phyloP scores from a whole-genome alignment of 2,329 filamentous ascomycete genomes.

The Ophiocordyceps australis region DNA sequence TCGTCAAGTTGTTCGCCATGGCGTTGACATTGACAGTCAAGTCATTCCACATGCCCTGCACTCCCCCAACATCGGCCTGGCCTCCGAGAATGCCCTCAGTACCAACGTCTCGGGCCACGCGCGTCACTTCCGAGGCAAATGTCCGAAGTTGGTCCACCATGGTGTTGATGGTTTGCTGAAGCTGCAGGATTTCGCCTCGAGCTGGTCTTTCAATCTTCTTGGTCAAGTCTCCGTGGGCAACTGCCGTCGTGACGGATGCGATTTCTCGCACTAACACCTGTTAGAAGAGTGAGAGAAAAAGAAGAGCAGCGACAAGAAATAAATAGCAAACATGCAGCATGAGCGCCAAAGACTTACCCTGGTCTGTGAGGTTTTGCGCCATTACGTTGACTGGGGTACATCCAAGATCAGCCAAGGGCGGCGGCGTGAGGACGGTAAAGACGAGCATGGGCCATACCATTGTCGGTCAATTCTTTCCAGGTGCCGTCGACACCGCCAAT shows the following conservation, averaged over 20 bases:
- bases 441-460: conserved; percentile 37
- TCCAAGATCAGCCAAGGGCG: conserved; percentile 5
- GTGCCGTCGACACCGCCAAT: conserved; percentile 91
- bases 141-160: conserved; percentile 77
- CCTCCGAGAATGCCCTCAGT: conserved; percentile 71
- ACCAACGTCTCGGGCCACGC: conserved; percentile 68
- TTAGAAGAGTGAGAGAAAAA: too few relatives aligned
- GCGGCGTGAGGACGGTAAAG: not conserved
- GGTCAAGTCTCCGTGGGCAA: conserved; percentile 66
- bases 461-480: conserved; percentile 92
- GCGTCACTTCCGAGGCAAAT: conserved; percentile 69
- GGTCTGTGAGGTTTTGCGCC: conserved; percentile 67
- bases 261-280: conserved; percentile 51
- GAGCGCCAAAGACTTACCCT: too few relatives aligned
- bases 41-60: conserved; percentile 81
- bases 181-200: conserved; percentile 63
- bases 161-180: conserved; percentile 76
- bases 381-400: conserved; percentile 51
- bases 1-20: conserved; percentile 76
- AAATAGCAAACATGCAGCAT: too few relatives aligned
- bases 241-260: conserved; percentile 66
- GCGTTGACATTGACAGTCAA: conserved; percentile 74
- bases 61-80: conserved; percentile 67
- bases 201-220: conserved; percentile 72
- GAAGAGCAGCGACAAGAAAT: too few relatives aligned